These are phyloP conservation scores for Amanita rubescens DNA, from an alignment of 768 basidiomycete species.

Conservation along the genomic window DNA sequence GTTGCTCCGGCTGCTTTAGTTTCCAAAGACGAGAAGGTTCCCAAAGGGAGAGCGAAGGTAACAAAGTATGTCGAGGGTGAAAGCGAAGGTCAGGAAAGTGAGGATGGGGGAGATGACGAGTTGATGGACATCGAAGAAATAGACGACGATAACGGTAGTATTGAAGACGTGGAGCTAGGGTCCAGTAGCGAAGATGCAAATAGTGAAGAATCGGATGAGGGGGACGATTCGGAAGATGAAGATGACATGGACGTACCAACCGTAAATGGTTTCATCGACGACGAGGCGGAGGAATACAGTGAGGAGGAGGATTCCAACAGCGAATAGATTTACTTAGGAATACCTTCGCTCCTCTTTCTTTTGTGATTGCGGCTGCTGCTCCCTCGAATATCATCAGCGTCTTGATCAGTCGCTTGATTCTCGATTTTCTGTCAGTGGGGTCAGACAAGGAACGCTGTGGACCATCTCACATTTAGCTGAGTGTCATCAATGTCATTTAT, in stretches of 20 bases:
- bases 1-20: conserved; percentile 50
- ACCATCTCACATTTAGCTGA: not conserved
- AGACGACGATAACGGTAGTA: conserved; percentile 61
- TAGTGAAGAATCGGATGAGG: conserved; percentile 40
- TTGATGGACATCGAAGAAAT: conserved; percentile 55
- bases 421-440: not conserved
- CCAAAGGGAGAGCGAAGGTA: conserved; percentile 29
- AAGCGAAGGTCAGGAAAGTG: conserved; percentile 45
- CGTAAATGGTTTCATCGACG: conserved; percentile 50
- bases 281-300: conserved; percentile 53
- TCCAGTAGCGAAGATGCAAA: conserved; percentile 50
- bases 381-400: not conserved
- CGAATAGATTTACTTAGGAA: conserved; percentile 27
- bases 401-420: not conserved
- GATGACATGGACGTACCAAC: conserved; percentile 34
- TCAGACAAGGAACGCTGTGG: not conserved
- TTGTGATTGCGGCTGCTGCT: not conserved
- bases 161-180: conserved; percentile 74
- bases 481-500: not conserved
- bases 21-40: conserved; percentile 26
- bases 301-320: conserved; percentile 50
- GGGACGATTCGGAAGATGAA: conserved; percentile 31
- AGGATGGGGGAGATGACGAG: conserved; percentile 47
- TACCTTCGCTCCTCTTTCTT: not conserved
- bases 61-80: conserved; percentile 75